phyloP scores from a whole-genome alignment of 495 filamentous ascomycete genomes.

The Neurospora pannonica region DNA sequence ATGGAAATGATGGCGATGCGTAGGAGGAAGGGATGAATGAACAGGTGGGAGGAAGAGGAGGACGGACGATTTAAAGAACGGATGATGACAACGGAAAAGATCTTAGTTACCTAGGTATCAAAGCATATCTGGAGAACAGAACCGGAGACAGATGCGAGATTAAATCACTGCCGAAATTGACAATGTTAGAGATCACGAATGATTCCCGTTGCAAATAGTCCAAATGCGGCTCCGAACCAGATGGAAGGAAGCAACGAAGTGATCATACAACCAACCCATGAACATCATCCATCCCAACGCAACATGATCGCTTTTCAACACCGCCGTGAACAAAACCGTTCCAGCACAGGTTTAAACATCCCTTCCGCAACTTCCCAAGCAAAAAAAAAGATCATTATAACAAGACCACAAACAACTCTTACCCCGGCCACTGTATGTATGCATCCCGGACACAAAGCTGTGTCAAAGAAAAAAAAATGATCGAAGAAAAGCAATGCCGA shows the following conservation, averaged over 20 bases:
- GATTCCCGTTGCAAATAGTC: background rate
- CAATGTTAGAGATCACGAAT: background rate
- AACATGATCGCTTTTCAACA: background rate
- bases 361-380: too few relatives aligned
- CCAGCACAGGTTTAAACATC: too few relatives aligned
- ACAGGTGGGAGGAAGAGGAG: background rate
- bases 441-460: too few relatives aligned
- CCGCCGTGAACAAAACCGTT: too few relatives aligned
- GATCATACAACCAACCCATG: background rate
- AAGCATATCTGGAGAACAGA: background rate
- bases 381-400: too few relatives aligned
- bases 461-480: too few relatives aligned
- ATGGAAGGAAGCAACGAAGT: background rate
- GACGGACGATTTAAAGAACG: background rate
- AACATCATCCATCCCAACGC: background rate
- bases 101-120: background rate
- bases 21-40: background rate
- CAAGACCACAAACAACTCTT: too few relatives aligned
- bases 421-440: too few relatives aligned
- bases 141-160: background rate
- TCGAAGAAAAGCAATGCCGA: too few relatives aligned
- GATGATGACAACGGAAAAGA: background rate
- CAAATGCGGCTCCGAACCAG: background rate
- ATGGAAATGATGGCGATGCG: background rate
- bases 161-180: rapidly evolving